Conservation (phyloP, 257 asterid genomes). For the Solanum chiquidenum region DNA sequence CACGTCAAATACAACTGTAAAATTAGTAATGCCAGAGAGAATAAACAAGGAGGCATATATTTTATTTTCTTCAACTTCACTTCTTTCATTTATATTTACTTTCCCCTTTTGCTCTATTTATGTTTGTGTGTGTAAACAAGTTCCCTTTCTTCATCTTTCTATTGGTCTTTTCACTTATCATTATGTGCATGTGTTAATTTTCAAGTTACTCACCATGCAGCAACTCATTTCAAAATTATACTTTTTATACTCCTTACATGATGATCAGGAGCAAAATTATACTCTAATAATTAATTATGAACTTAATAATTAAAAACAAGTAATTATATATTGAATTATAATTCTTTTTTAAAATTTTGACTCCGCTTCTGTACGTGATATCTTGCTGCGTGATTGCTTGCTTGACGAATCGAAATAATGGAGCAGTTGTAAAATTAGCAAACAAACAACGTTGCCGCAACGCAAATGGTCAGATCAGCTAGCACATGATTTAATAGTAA, state of each 20-base stretch:
- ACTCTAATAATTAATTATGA: not conserved
- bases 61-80: not conserved
- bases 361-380: no score
- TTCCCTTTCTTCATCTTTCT: not conserved
- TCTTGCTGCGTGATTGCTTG: not conserved
- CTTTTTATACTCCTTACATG: not conserved
- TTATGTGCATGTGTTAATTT: not conserved
- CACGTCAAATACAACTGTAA: conserved; percentile 37
- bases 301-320: no score
- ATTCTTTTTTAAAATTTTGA: no score
- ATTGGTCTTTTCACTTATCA: not conserved
- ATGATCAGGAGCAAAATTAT: not conserved
- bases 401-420: not conserved
- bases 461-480: not conserved
- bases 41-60: not conserved
- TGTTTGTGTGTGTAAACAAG: not conserved
- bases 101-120: not conserved
- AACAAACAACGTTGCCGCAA: not conserved
- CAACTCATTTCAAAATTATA: not conserved
- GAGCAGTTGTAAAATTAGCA: not conserved
- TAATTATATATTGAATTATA: no score
- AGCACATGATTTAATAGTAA: not conserved
- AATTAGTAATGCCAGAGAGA: not conserved
- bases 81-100: not conserved
- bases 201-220: not conserved